These are phyloP conservation scores for Salix arbutifolia DNA, from an alignment of 345 rosid genomes.

Conservation along the genomic window DNA sequence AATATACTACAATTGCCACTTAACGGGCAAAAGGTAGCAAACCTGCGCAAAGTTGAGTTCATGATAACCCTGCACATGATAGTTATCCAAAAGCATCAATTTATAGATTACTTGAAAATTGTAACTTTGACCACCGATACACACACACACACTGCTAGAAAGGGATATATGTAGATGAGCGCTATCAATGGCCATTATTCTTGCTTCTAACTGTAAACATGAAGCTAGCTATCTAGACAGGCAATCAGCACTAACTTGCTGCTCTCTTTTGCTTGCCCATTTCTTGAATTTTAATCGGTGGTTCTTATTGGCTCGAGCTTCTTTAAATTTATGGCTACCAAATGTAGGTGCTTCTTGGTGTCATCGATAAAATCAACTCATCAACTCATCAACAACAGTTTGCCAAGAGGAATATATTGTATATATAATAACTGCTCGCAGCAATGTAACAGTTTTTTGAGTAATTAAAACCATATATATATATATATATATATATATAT, in stretches of 20 bases:
- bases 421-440: no score
- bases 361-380: neutral
- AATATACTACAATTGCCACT: neutral
- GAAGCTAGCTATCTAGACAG: neutral
- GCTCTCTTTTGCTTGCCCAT: neutral
- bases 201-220: constrained; percentile 7
- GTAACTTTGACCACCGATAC: neutral
- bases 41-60: constrained; percentile 7
- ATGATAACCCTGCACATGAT: constrained; percentile 15
- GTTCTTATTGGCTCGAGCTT: neutral
- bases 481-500: no score
- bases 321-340: neutral
- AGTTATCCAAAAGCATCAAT: neutral
- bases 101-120: neutral
- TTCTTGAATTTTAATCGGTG: constrained; percentile 7
- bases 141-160: neutral
- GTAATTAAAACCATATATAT: no score
- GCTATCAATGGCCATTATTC: neutral
- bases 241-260: neutral
- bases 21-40: neutral
- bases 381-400: neutral
- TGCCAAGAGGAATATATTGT: neutral
- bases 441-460: no score
- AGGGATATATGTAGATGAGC: neutral
- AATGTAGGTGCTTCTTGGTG: neutral